phyloP scores from a whole-genome alignment of 495 filamentous ascomycete species.

The Aspergillus olivimuriae region DNA sequence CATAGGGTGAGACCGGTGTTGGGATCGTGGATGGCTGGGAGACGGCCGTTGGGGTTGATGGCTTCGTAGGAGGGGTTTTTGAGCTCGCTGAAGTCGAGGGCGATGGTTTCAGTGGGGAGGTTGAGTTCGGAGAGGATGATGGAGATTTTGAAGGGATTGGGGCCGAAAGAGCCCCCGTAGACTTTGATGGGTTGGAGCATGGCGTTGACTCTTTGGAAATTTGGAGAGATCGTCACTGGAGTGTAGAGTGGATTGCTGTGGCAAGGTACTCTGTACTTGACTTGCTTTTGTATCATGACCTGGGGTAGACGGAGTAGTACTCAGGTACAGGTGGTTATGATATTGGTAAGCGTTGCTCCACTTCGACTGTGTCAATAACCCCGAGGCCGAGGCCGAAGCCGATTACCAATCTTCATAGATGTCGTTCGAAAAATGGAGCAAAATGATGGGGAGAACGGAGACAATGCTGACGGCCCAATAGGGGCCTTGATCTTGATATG shows the following conservation, averaged over 20 bases:
- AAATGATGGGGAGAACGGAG: too few species aligned
- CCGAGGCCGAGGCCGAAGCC: neutral
- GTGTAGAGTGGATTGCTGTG: neutral
- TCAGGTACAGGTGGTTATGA: neutral
- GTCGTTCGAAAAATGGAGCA: neutral
- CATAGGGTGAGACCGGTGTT: conserved; percentile 55
- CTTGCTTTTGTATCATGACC: neutral
- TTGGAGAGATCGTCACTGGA: too few species aligned
- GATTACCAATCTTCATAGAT: neutral
- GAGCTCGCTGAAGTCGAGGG: conserved; percentile 36
- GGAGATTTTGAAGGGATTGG: conserved; percentile 37
- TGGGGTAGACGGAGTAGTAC: neutral
- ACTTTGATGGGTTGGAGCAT: conserved; percentile 1
- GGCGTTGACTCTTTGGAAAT: neutral
- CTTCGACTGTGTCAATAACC: neutral
- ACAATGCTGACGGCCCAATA: neutral
- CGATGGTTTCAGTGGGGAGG: conserved; percentile 39
- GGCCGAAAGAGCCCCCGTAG: conserved; percentile 1
- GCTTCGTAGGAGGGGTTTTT: conserved; percentile 42
- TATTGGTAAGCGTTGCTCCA: too few species aligned
- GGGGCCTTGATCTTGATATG: too few species aligned
- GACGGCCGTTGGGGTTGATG: conserved; percentile 61
- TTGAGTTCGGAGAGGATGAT: conserved; percentile 52
- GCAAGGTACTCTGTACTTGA: neutral
- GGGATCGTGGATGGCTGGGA: conserved; percentile 48